Evolutionary conservation across 805 yeast genomes (phyloP), one percentile per base, ranked within the genome.

Genomic region (Candida fluviatilis): DNA sequence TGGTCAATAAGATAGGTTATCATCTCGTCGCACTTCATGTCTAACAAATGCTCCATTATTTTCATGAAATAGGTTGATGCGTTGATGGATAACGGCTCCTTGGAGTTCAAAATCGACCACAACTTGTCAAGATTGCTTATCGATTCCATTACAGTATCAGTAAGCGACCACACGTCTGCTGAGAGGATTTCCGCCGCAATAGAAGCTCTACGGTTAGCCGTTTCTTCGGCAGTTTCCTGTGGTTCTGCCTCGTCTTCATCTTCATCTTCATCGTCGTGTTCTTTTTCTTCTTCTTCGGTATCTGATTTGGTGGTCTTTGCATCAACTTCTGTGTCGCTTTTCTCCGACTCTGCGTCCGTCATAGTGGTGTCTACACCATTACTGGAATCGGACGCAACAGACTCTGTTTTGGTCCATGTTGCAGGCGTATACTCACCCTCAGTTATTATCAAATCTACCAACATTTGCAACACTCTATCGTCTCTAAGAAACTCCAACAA

Each of bases 101-200:
- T 74, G 38, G 73, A 72, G 50, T 86, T 95, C 42, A 93, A 69
- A 15, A 90, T 69, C 15, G 78, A 62, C 99, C 99, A 93, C 34
- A 93, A 62, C 51, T 74, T 77, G 38, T 76, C 76, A 51, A 93
- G 62, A 27, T 86, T 69, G 15, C 69, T 73, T 3, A 76, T 67
- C 42, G 80, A 77, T 48, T 85, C 90, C 82, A 91, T 81, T 39
- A 93, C 82, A 1, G 95, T 81, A 49, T 90, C 95, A 1, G 96
- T 84, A 27, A 93, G 69, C 2, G 95, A 84, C 96, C 97, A 91
- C 6, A 89, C 90, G 54, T 91, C 98, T 3, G 93, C 87, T 29
- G 91, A 78, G 34, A 93, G 68, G 31, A 93, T 82, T 57, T 93
- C 98, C 2, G 96, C 87, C 4, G 96, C 89, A 28, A 67, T 50